phyloP scores from a whole-genome alignment of 2,329 filamentous ascomycete species.

The Epichloe festucae region DNA sequence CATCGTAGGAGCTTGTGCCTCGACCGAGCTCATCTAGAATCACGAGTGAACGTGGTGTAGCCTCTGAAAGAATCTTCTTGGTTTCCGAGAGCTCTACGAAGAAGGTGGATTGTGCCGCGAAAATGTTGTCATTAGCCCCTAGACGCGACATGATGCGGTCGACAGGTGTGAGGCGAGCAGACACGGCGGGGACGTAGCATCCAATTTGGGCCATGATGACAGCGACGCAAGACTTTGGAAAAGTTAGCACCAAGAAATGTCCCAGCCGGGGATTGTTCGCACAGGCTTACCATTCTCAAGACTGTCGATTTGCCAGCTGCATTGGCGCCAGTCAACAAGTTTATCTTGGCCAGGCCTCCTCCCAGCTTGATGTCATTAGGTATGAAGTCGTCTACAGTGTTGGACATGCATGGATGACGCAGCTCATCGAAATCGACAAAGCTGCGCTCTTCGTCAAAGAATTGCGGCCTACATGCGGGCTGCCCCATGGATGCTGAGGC shows the following conservation, averaged over 20 bases:
- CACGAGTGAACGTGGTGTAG: constrained; percentile 83
- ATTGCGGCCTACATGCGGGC: constrained; percentile 78
- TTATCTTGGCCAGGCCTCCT: constrained; percentile 69
- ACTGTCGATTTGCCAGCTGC: constrained; percentile 96
- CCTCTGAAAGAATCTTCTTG: constrained; percentile 93
- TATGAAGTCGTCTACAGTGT: constrained; percentile 84
- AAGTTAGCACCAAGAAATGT: neutral
- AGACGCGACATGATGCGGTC: constrained; percentile 98
- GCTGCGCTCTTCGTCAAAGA: constrained; percentile 73
- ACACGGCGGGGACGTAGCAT: constrained; percentile 75
- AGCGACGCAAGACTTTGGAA: constrained; percentile 68
- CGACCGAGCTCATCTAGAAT: constrained; percentile 94
- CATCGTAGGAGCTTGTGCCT: constrained; percentile 90
- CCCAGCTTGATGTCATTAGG: constrained; percentile 87
- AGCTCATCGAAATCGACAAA: constrained; percentile 86
- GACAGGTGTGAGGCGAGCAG: constrained; percentile 73
- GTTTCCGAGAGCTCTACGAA: constrained; percentile 96
- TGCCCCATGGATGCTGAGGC: constrained; percentile 73
- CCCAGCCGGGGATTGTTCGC: neutral
- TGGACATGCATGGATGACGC: constrained; percentile 88
- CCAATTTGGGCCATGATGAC: constrained; percentile 97
- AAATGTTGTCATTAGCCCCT: constrained; percentile 97
- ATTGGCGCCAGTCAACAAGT: constrained; percentile 87
- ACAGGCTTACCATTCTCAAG: constrained; percentile 65
- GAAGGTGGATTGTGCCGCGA: constrained; percentile 94